A percentile compares a stretch with the other conserved stretches of the same genome.
These are phyloP conservation scores for Fraxinus albicans DNA, from an alignment of 305 asterid species.

Conservation along the genomic window DNA sequence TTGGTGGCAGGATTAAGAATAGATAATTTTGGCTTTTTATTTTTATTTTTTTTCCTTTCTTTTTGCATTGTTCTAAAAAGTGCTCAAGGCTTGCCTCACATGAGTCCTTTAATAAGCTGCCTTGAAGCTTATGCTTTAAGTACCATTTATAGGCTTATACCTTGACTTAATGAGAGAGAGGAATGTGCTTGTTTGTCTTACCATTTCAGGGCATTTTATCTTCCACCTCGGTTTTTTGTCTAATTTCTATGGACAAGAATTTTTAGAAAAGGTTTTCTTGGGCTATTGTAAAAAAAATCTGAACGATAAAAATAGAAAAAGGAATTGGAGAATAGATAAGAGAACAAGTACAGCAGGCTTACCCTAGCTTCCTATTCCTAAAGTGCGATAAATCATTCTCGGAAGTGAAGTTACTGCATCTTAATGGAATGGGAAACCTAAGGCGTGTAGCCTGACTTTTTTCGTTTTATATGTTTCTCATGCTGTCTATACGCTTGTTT, in stretches of 20 bases:
- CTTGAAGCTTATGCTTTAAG: background rate
- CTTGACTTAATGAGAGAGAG: background rate
- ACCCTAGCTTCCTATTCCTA: background rate
- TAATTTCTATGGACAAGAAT: background rate
- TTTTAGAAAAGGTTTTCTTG: background rate
- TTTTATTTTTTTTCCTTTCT: background rate
- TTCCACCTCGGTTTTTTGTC: background rate
- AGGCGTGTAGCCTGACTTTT: background rate
- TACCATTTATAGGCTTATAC: background rate
- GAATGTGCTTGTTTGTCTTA: background rate
- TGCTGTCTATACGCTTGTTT: background rate
- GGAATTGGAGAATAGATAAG: background rate
- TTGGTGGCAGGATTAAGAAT: background rate
- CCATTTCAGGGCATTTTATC: background rate
- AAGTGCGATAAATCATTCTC: background rate
- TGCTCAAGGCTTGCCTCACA: background rate
- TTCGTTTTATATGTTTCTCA: background rate
- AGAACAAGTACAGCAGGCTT: background rate
- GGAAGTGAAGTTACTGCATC: background rate
- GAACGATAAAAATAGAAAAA: background rate
- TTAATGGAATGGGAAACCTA: background rate
- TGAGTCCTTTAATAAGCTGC: background rate
- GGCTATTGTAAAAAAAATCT: background rate
- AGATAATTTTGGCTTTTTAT: background rate
- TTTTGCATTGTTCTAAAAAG: background rate